phyloP scores from a whole-genome alignment of 257 asterid genomes.

The Salvia hispanica region DNA sequence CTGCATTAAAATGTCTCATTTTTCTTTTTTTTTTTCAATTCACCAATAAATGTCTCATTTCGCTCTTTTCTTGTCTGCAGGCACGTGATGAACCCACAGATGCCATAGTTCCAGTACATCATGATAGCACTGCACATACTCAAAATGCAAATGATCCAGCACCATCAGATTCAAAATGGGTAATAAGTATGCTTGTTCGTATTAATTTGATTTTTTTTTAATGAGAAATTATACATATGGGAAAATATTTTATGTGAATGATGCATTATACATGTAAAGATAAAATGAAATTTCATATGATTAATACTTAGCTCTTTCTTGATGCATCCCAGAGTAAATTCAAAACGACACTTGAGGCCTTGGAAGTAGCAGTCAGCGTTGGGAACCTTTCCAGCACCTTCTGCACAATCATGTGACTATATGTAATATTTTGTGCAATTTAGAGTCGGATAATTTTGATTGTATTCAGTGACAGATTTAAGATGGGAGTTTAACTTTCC shows the following conservation, averaged over 20 bases:
- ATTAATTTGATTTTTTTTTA: neutral
- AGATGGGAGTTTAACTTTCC: too few relatives aligned
- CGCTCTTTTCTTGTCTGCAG: conserved; percentile 10
- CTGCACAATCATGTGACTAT: conserved; percentile 37
- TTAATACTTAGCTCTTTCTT: too few relatives aligned
- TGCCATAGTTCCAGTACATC: neutral
- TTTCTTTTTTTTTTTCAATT: too few relatives aligned
- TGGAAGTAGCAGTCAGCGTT: conserved; percentile 34
- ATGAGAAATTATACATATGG: too few relatives aligned
- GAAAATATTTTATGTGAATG: too few relatives aligned
- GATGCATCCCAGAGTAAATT: conserved; percentile 22
- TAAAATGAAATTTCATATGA: too few relatives aligned
- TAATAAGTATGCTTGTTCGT: neutral
- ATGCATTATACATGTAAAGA: too few relatives aligned
- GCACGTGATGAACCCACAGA: conserved; percentile 3
- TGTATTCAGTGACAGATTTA: too few relatives aligned
- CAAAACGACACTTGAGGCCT: conserved; percentile 29
- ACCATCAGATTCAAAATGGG: conserved; percentile 19
- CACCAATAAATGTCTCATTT: too few relatives aligned
- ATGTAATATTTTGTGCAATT: too few relatives aligned
- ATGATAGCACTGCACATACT: conserved; percentile 11
- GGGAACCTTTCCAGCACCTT: conserved; percentile 22
- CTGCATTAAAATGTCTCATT: too few relatives aligned
- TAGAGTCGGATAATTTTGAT: too few relatives aligned
- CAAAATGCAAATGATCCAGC: conserved; percentile 24